Evolutionary conservation across 225 moss, liverwort and hornwort genomes (phyloP), one percentile per base, ranked within the genome.

Genomic region (Physcomitrium patens): DNA sequence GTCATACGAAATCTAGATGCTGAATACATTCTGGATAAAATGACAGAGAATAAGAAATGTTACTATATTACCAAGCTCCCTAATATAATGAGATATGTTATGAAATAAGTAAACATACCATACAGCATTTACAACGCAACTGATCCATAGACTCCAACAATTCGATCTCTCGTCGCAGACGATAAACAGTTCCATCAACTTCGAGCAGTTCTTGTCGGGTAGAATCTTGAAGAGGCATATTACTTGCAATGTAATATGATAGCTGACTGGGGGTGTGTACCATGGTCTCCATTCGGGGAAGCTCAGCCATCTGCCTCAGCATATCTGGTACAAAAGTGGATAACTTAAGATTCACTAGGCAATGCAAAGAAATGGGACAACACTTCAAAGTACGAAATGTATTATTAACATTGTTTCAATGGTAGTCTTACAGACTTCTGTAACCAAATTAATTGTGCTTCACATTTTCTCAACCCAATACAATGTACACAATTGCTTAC

Each of bases 181-280:
- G 83, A 69, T 90, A 76, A 65, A 93, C 93, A 57, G 91, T 92
- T 28, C 94, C 94, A 58, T 97, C 92, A 60, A 93, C 79, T 83
- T 97, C 93, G 58, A 97, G 87, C 26, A 97, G 93, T 72, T 97
- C 97, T 67, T 97, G 97, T 60, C 94, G 85, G 14, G 97, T 97
- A 9, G 94, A 80, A 77, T 97, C 97, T 76, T 97, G 97, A 49
- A 97, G 83, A 17, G 97, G 97, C 86, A 93, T 91, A 66, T 97
- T 97, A 73, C 94, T 97, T 24, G 97, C 97, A 87, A 97, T 97
- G 60, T 89, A 93, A 77, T 93, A 97, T 31, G 97, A 97, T 41
- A 97, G 63, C 45, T 80, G 73, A 8, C 80, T 89, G 52, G 97
- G 97, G 20, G 72, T 82, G 50, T 88, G 87, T 27, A 93, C 85